These are phyloP conservation scores for Emmonsia crescens DNA, from an alignment of 2,329 filamentous ascomycete species.

Conservation along the genomic window DNA sequence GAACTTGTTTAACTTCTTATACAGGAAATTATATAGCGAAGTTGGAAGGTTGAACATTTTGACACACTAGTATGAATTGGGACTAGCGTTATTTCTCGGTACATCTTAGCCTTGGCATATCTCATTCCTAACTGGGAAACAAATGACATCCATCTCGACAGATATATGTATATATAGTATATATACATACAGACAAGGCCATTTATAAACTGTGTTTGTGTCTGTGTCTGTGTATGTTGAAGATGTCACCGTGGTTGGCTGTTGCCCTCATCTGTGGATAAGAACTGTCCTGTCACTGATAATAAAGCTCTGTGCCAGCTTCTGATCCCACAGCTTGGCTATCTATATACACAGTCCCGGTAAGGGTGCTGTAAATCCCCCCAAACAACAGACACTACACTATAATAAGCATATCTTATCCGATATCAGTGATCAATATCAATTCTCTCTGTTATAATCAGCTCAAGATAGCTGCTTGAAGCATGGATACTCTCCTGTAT, in stretches of 20 bases:
- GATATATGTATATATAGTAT: neutral
- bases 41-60: neutral
- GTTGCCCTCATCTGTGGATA: neutral
- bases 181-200: neutral
- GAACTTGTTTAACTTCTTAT: neutral
- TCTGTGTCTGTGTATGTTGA: neutral
- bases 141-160: neutral
- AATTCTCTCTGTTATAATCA: neutral
- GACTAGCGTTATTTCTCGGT: neutral
- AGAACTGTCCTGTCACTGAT: neutral
- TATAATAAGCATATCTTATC: neutral
- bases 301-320: neutral
- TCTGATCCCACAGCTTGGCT: neutral
- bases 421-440: neutral
- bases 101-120: neutral
- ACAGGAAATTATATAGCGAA: neutral
- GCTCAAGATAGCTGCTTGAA: neutral
- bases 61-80: neutral
- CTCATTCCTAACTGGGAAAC: neutral
- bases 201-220: neutral
- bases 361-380: neutral
- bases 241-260: neutral
- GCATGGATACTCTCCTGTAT: constrained; percentile 43
- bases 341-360: neutral
- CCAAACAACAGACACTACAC: neutral